A percentile compares a stretch with the other conserved stretches of the same genome.
Evolutionary conservation across 305 asterid species (phyloP).

Genomic region (Nicotiana rustica): DNA sequence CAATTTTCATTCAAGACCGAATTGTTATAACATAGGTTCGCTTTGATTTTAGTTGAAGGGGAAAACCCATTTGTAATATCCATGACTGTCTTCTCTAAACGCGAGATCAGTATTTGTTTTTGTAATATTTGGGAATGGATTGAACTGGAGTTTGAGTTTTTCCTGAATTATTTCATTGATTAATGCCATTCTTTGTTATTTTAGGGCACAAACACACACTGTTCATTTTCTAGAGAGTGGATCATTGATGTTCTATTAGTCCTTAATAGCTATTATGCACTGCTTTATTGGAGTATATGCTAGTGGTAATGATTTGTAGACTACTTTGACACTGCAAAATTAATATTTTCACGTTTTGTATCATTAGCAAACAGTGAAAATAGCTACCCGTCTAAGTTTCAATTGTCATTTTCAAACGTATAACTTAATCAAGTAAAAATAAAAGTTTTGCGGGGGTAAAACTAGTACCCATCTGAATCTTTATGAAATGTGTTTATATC

Average conservation of each 20-base stretch:
- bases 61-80: neutral
- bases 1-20: neutral
- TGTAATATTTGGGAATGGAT: neutral
- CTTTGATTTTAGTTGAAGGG: conserved; percentile 25
- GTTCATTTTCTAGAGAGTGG: neutral
- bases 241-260: neutral
- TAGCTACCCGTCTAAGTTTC: neutral
- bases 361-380: neutral
- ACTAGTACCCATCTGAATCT: neutral
- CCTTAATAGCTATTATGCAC: neutral
- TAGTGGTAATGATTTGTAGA: neutral
- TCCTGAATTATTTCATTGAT: neutral
- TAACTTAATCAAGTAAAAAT: neutral
- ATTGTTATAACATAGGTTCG: conserved; percentile 17
- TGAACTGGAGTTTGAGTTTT: neutral
- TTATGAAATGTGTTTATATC: neutral
- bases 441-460: neutral
- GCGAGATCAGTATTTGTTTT: conserved; percentile 18
- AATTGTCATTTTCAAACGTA: neutral
- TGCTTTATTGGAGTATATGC: neutral
- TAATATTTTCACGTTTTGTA: neutral
- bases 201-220: neutral
- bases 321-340: neutral
- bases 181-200: neutral
- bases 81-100: no score